phyloP scores from a whole-genome alignment of 2,329 filamentous ascomycete species.

The Cephalotrichum gorgonifer region DNA sequence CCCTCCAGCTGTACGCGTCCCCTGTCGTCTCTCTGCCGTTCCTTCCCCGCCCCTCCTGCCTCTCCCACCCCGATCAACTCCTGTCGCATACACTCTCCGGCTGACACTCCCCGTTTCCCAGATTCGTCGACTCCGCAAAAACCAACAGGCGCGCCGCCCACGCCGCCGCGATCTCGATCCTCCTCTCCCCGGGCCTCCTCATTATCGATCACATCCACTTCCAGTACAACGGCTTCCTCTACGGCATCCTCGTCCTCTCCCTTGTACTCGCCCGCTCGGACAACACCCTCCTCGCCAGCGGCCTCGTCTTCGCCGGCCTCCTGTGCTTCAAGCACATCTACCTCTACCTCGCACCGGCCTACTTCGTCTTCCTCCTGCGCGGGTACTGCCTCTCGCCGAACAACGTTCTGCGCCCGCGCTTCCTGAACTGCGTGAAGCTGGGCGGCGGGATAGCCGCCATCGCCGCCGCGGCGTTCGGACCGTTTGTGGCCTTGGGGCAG shows the following conservation, averaged over 20 bases:
- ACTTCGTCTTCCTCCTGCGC: constrained; percentile 87
- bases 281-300: constrained; percentile 66
- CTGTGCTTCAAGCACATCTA: constrained; percentile 98
- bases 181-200: constrained; percentile 83
- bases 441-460: constrained; percentile 61
- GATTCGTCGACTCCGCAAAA: constrained; percentile 63
- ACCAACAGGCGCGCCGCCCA: constrained; percentile 67
- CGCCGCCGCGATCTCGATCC: constrained; percentile 75
- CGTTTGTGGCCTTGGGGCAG: constrained; percentile 74
- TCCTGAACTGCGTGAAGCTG: constrained; percentile 75
- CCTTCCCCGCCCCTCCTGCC: not conserved
- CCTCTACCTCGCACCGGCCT: constrained; percentile 89
- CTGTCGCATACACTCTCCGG: not conserved
- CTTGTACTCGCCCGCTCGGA: constrained; percentile 70
- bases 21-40: not conserved
- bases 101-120: constrained; percentile 20
- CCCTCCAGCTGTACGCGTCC: constrained; percentile 66
- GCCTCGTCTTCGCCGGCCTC: constrained; percentile 71
- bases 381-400: constrained; percentile 75
- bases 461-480: constrained; percentile 76
- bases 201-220: constrained; percentile 99
- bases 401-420: constrained; percentile 64
- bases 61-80: not conserved
- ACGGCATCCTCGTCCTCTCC: constrained; percentile 80
- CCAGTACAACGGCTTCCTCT: constrained; percentile 97